phyloP scores from a whole-genome alignment of 2,329 filamentous ascomycete species.

The Monilinia aucupariae region DNA sequence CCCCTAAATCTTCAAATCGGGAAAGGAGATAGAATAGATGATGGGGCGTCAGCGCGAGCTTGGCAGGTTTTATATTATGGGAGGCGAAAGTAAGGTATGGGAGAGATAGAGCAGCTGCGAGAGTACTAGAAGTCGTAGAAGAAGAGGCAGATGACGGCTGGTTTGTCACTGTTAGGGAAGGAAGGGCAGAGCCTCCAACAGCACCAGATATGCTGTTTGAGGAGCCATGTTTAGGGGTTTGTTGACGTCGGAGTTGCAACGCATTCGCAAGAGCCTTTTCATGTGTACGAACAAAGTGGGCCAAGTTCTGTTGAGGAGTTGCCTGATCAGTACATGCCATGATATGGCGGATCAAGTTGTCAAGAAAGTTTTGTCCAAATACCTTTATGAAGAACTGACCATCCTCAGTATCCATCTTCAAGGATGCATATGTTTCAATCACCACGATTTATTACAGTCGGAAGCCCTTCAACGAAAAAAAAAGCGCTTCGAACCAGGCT shows the following conservation, averaged over 20 bases:
- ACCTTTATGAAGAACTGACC: constrained; percentile 86
- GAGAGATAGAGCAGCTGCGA: constrained; percentile 81
- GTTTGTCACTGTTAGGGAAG: constrained; percentile 47
- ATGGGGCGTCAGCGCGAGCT: constrained; percentile 87
- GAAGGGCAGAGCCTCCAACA: constrained; percentile 40
- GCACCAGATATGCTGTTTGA: constrained; percentile 60
- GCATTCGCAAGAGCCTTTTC: constrained; percentile 97
- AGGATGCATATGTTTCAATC: constrained; percentile 42
- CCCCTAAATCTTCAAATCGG: constrained; percentile 86
- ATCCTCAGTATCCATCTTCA: constrained; percentile 67
- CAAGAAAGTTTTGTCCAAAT: constrained; percentile 30
- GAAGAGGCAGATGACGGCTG: constrained; percentile 55
- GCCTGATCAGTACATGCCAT: neutral
- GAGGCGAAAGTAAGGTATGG: constrained; percentile 81
- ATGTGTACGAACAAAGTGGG: constrained; percentile 92
- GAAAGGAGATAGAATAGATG: constrained; percentile 96
- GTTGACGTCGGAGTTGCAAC: constrained; percentile 74
- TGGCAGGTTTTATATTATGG: constrained; percentile 79
- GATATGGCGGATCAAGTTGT: constrained; percentile 14
- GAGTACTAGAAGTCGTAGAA: constrained; percentile 63
- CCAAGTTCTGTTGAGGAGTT: constrained; percentile 65
- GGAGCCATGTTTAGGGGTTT: constrained; percentile 60
- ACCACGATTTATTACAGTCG: constrained; percentile 22
- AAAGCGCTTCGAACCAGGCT: constrained; percentile 21
- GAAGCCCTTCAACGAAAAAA: constrained; percentile 25